Conservation (phyloP, 2,329 filamentous ascomycete species). For the Hypoxylon sp. region DNA sequence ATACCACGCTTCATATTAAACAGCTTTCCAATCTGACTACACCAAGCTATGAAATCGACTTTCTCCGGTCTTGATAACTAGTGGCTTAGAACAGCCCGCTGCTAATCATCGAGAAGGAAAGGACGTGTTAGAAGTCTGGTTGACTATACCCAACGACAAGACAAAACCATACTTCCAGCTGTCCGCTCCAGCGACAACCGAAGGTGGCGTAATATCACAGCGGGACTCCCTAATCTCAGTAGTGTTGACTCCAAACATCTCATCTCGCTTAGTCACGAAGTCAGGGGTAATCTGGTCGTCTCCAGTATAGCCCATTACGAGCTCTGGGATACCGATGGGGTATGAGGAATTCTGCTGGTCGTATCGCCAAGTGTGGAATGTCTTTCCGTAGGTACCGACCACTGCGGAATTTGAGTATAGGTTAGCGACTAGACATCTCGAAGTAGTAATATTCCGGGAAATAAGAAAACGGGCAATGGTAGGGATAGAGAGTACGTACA, state of each 20-base stretch:
- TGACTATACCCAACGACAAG: constrained; percentile 33
- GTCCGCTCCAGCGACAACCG: constrained; percentile 37
- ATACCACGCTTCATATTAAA: not conserved
- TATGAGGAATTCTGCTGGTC: constrained; percentile 54
- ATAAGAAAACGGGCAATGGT: not conserved
- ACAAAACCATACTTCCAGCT: constrained; percentile 43
- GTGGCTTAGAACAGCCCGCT: constrained; percentile 16
- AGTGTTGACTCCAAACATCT: constrained; percentile 47
- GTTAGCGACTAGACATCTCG: constrained; percentile 6
- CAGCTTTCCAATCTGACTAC: not conserved
- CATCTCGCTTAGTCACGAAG: constrained; percentile 44
- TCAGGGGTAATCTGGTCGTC: constrained; percentile 61
- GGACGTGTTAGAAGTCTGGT: constrained; percentile 30
- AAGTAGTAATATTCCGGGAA: not conserved
- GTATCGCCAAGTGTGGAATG: constrained; percentile 50
- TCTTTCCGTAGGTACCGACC: constrained; percentile 49
- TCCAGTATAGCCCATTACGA: constrained; percentile 75
- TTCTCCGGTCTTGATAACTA: not conserved
- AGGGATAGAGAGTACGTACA: constrained; percentile 21
- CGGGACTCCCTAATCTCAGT: constrained; percentile 44
- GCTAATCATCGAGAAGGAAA: constrained; percentile 23
- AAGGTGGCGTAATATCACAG: constrained; percentile 37
- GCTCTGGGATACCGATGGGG: constrained; percentile 71
- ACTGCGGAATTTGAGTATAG: constrained; percentile 23
- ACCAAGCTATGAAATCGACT: not conserved